Evolutionary conservation across 2,329 filamentous ascomycete genomes (phyloP).

Genomic region (Penicillium brevicompactum): DNA sequence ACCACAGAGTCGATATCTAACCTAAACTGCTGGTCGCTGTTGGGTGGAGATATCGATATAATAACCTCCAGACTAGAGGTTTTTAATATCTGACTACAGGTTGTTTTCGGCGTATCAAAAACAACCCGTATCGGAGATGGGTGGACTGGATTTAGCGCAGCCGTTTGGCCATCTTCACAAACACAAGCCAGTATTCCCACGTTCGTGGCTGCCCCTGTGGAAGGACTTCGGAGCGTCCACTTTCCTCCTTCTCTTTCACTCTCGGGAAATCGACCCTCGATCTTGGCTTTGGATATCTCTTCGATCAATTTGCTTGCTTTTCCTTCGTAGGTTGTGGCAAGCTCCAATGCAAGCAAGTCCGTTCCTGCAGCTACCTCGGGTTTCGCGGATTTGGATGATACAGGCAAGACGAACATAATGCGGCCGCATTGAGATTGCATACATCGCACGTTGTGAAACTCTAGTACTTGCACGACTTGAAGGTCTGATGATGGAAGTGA

Average conservation of each 20-base stretch:
- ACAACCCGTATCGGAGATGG: conserved; percentile 39
- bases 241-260: conserved; percentile 76
- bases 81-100: conserved; percentile 32
- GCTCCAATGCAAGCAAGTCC: conserved; percentile 67
- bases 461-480: conserved; percentile 72
- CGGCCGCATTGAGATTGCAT: conserved; percentile 50
- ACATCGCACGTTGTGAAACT: conserved; percentile 70
- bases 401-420: conserved; percentile 40
- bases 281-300: conserved; percentile 80
- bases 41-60: conserved; percentile 73
- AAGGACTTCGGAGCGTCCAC: conserved; percentile 75
- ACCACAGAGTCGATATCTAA: conserved; percentile 66
- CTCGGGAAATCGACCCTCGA: conserved; percentile 83
- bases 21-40: conserved; percentile 58
- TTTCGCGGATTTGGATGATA: conserved; percentile 23
- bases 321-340: conserved; percentile 75
- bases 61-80: conserved; percentile 44
- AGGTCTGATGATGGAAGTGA: conserved; percentile 62
- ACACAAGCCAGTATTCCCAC: conserved; percentile 54
- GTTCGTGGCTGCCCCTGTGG: conserved; percentile 58
- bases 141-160: conserved; percentile 53
- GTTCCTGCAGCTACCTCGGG: conserved; percentile 23
- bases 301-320: conserved; percentile 77
- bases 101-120: conserved; percentile 37
- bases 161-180: conserved; percentile 46